Evolutionary conservation across 345 rosid species (phyloP).

Genomic region (Chamaenerion angustifolium): DNA sequence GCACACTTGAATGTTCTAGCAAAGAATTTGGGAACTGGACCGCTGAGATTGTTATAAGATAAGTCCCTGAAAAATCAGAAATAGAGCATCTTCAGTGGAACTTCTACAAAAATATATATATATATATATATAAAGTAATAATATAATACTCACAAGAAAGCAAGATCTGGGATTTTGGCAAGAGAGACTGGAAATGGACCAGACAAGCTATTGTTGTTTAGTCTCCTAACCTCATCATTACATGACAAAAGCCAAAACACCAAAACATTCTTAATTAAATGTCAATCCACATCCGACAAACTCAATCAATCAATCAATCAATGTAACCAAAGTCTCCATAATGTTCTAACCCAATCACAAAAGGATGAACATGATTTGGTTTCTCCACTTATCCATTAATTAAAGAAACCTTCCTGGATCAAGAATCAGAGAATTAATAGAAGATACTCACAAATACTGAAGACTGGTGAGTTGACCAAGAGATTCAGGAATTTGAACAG

Average conservation of each 20-base stretch:
- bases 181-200: slow-evolving; percentile 69
- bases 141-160: slow-evolving; percentile 64
- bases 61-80: slow-evolving; percentile 50
- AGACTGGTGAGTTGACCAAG: slow-evolving; percentile 45
- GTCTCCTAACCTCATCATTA: slow-evolving; percentile 48
- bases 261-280: too few species aligned
- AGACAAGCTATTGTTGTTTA: slow-evolving; percentile 83
- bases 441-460: slow-evolving; percentile 53
- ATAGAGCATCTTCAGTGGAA: background rate
- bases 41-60: slow-evolving; percentile 87
- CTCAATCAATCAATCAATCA: too few species aligned
- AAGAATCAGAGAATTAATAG: too few species aligned
- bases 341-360: too few species aligned
- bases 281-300: too few species aligned
- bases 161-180: slow-evolving; percentile 57
- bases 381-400: too few species aligned
- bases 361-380: too few species aligned
- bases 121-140: slow-evolving; percentile 7
- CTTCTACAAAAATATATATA: too few species aligned
- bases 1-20: slow-evolving; percentile 71
- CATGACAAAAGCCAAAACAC: slow-evolving; percentile 15
- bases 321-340: too few species aligned
- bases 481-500: slow-evolving; percentile 44
- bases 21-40: slow-evolving; percentile 62
- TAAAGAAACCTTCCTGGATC: too few species aligned